Evolutionary conservation across 2,329 filamentous ascomycete species (phyloP).

Genomic region (Pseudogymnoascus sp.): DNA sequence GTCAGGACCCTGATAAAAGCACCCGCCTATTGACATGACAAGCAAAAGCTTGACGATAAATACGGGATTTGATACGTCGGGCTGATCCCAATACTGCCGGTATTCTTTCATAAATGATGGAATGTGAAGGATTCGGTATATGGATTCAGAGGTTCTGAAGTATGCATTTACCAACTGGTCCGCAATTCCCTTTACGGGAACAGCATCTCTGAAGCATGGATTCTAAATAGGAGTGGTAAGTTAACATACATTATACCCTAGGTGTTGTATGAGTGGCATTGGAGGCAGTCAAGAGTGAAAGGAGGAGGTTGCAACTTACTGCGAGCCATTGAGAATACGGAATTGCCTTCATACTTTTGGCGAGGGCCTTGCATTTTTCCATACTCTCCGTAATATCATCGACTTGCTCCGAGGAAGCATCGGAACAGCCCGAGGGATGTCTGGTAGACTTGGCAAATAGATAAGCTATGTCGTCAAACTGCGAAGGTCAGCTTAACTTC

Average conservation of each 20-base stretch:
- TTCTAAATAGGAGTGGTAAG: constrained; percentile 9
- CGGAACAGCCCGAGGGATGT: constrained; percentile 2
- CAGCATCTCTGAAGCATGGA: constrained; percentile 15
- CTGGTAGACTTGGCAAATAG: constrained; percentile 13
- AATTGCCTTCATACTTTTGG: constrained; percentile 18
- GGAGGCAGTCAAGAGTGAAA: background rate
- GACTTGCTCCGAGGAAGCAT: background rate
- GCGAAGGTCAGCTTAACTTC: constrained; percentile 6
- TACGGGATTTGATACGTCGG: constrained; percentile 14
- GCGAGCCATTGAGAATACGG: constrained; percentile 13
- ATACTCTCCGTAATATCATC: constrained; percentile 12
- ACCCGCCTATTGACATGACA: constrained; percentile 22
- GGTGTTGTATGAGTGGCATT: background rate
- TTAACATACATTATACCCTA: background rate
- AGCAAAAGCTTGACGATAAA: constrained; percentile 22
- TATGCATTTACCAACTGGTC: constrained; percentile 36
- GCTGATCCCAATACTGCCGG: constrained; percentile 33
- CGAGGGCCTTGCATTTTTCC: constrained; percentile 20
- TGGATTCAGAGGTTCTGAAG: constrained; percentile 36
- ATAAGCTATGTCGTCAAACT: constrained; percentile 17
- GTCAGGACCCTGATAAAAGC: constrained; percentile 19
- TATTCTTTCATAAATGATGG: constrained; percentile 41
- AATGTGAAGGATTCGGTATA: constrained; percentile 41
- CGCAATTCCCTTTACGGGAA: constrained; percentile 21
- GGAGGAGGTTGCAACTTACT: background rate